phyloP scores from a whole-genome alignment of 345 rosid species.

The Raphanus raphanistrum region DNA sequence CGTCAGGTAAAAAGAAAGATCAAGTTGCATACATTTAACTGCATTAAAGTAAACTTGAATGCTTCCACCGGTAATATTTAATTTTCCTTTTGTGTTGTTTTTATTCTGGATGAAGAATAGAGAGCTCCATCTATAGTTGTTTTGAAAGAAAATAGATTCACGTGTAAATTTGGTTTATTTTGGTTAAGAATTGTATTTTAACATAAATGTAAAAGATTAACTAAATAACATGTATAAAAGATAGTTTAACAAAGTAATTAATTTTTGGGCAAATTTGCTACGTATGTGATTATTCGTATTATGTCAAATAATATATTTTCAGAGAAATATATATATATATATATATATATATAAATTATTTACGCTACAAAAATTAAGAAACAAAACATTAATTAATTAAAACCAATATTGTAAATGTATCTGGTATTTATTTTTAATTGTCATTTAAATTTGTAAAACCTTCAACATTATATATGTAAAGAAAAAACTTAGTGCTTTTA shows the following conservation, averaged over 20 bases:
- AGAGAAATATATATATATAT: neutral
- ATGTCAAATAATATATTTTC: neutral
- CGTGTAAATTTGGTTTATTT: neutral
- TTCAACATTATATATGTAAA: no score
- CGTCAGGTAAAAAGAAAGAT: neutral
- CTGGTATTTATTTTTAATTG: no score
- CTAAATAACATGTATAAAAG: neutral
- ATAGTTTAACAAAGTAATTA: neutral
- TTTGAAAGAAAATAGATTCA: neutral
- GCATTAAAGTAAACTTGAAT: neutral
- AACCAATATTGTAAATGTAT: no score
- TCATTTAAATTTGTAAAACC: no score
- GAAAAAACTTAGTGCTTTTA: no score
- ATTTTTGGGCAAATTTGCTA: neutral
- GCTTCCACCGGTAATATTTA: neutral
- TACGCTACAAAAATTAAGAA: neutral
- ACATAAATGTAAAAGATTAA: neutral
- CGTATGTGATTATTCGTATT: neutral
- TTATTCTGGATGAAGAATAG: neutral
- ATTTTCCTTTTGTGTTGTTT: neutral
- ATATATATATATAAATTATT: no score
- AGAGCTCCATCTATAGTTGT: neutral
- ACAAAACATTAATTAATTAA: neutral
- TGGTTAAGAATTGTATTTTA: no score
- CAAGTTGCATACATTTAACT: neutral